A percentile compares a stretch with the other conserved stretches of the same genome.
These are phyloP conservation scores for Amanita fuliginea DNA, from an alignment of 768 basidiomycete species.

Conservation along the genomic window DNA sequence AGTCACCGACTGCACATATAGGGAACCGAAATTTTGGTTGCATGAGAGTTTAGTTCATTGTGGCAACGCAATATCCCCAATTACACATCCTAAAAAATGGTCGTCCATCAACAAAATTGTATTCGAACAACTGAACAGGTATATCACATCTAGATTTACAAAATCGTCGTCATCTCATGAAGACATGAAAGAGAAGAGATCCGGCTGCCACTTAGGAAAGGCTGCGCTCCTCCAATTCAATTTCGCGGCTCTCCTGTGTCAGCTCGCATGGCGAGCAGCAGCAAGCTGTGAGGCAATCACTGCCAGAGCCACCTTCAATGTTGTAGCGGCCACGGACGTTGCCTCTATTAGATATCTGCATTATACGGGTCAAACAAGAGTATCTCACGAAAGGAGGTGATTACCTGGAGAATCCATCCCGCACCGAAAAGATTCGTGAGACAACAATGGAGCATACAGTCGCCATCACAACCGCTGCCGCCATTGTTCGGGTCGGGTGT, in stretches of 20 bases:
- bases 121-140: too few relatives aligned
- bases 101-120: too few relatives aligned
- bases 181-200: not conserved
- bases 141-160: not conserved
- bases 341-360: constrained; percentile 23
- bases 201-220: too few relatives aligned
- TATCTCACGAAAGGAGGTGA: not conserved
- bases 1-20: too few relatives aligned
- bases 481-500: constrained; percentile 27
- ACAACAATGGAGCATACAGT: constrained; percentile 26
- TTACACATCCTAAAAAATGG: too few relatives aligned
- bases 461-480: constrained; percentile 17
- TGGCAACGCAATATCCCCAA: too few relatives aligned
- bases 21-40: too few relatives aligned
- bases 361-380: not conserved
- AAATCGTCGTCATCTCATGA: not conserved
- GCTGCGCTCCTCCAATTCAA: too few relatives aligned
- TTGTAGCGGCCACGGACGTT: constrained; percentile 30
- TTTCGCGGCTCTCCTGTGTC: constrained; percentile 23
- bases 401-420: constrained; percentile 31
- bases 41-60: too few relatives aligned
- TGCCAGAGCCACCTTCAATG: constrained; percentile 31
- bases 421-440: constrained; percentile 19
- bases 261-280: too few relatives aligned
- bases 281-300: constrained; percentile 26